Conservation (phyloP, 1,284 basidiomycete species). For the Tilletia indica region DNA sequence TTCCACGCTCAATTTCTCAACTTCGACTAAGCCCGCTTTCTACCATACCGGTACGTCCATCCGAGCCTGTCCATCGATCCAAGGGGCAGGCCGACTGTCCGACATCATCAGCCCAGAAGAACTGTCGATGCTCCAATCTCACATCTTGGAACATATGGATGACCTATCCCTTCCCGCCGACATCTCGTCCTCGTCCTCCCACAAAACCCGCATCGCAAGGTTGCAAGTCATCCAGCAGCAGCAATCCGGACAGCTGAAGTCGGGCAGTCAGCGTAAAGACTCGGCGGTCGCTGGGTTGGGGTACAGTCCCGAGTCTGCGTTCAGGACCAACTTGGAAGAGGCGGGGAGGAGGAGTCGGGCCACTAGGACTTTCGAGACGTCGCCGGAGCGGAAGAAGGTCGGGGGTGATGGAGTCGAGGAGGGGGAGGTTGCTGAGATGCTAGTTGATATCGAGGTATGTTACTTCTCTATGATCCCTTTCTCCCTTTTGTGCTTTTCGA, state of each 20-base stretch:
- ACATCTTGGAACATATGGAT: too few relatives aligned
- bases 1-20: neutral
- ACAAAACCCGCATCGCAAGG: neutral
- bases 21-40: too few relatives aligned
- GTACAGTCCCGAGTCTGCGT: slow-evolving; percentile 7
- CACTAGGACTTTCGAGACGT: neutral
- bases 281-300: neutral
- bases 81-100: too few relatives aligned
- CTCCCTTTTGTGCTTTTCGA: too few relatives aligned
- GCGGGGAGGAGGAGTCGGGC: slow-evolving; percentile 1
- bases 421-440: neutral
- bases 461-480: too few relatives aligned
- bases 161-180: too few relatives aligned
- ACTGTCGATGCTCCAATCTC: too few relatives aligned
- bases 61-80: too few relatives aligned
- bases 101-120: too few relatives aligned
- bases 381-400: neutral
- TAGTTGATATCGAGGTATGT: neutral
- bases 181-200: too few relatives aligned
- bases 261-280: slow-evolving; percentile 5
- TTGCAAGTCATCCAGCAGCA: slow-evolving; percentile 1
- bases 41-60: too few relatives aligned
- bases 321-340: neutral
- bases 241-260: neutral
- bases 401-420: neutral